These are phyloP conservation scores for Volvariella volvacea DNA, from an alignment of 1,284 basidiomycete genomes.

Conservation along the genomic window DNA sequence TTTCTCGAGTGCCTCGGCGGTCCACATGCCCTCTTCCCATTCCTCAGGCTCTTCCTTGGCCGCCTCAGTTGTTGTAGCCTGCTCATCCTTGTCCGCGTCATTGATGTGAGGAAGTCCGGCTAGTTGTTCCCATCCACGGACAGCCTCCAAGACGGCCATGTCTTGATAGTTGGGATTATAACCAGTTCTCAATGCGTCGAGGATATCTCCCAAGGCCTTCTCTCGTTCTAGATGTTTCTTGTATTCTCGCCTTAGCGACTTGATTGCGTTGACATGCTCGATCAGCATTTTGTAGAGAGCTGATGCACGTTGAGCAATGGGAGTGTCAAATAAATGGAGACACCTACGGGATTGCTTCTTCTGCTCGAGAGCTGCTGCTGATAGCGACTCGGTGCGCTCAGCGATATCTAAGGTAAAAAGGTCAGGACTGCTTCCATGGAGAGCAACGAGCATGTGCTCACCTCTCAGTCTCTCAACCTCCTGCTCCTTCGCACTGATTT, in stretches of 20 bases:
- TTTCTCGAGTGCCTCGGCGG: conserved; percentile 43
- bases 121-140: conserved; percentile 88
- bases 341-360: conserved; percentile 82
- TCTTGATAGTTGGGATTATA: conserved; percentile 99
- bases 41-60: conserved; percentile 33
- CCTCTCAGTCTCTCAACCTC: conserved; percentile 68
- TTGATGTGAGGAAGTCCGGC: conserved; percentile 66
- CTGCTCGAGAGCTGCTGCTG: conserved; percentile 68
- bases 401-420: conserved; percentile 44
- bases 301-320: conserved; percentile 27
- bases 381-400: conserved; percentile 64
- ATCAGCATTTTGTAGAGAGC: conserved; percentile 78
- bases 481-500: conserved; percentile 57
- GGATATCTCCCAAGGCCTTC: conserved; percentile 75
- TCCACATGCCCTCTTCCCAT: conserved; percentile 48
- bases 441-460: conserved; percentile 16
- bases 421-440: neutral
- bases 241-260: conserved; percentile 68
- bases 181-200: conserved; percentile 73
- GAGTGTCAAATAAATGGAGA: conserved; percentile 8
- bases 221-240: conserved; percentile 71
- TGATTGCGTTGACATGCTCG: conserved; percentile 70
- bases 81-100: conserved; percentile 41
- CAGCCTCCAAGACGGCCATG: conserved; percentile 97
- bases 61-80: conserved; percentile 16